A percentile compares a stretch with the other conserved stretches of the same genome.
phyloP scores from a whole-genome alignment of 108 stramenopile genomes.

The Mediolabrus comicus region DNA sequence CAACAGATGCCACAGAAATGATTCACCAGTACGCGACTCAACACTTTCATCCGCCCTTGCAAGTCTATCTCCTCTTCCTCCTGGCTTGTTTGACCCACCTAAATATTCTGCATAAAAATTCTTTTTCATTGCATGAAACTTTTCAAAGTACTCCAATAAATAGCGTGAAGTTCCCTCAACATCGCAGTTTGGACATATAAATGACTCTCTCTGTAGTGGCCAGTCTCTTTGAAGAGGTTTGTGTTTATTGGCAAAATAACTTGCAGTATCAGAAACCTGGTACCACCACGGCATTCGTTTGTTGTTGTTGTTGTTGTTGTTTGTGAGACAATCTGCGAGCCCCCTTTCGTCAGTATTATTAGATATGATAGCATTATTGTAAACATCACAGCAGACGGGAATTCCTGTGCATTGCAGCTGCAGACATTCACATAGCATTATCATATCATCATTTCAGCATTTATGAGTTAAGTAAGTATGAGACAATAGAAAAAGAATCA shows the following conservation, averaged over 20 bases:
- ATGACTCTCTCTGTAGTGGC: slow-evolving; percentile 21
- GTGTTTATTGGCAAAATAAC: background rate
- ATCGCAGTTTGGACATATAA: slow-evolving; percentile 43
- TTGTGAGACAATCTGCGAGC: slow-evolving; percentile 6
- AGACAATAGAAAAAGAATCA: no score
- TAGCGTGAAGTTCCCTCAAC: slow-evolving; percentile 45
- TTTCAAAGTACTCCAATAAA: slow-evolving; percentile 42
- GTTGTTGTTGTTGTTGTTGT: slow-evolving; percentile 8
- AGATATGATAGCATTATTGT: background rate
- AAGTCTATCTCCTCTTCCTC: background rate
- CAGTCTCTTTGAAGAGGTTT: background rate
- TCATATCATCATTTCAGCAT: no score
- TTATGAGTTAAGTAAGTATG: no score
- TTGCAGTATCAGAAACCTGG: background rate
- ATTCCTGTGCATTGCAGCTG: background rate
- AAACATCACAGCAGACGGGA: background rate
- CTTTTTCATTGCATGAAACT: slow-evolving; percentile 39
- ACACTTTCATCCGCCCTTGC: slow-evolving; percentile 32
- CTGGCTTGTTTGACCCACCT: background rate
- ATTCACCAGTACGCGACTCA: slow-evolving; percentile 26
- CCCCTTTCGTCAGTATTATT: background rate
- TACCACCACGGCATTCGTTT: background rate
- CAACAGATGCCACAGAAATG: slow-evolving; percentile 27
- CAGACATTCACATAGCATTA: no score
- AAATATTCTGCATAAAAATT: slow-evolving; percentile 21